Conservation (phyloP, 2,329 filamentous ascomycete species). For the Fusarium gaditjirri region DNA sequence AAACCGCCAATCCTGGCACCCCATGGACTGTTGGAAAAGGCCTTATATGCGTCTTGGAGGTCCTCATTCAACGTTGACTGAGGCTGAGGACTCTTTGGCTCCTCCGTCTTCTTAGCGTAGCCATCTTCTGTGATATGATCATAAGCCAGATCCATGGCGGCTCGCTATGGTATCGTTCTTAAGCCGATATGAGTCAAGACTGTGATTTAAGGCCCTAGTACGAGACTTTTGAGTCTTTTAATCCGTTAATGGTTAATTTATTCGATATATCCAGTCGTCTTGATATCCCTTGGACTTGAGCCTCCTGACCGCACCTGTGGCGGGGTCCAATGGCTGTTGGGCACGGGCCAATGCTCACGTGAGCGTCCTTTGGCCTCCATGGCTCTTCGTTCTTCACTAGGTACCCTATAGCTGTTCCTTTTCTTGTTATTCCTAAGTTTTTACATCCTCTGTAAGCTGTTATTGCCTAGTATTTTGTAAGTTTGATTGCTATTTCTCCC, state of each 20-base stretch:
- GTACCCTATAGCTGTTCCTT: not conserved
- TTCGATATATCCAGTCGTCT: constrained; percentile 28
- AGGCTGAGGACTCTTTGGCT: constrained; percentile 55
- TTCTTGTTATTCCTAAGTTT: not conserved
- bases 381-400: fast-evolving
- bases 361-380: not conserved
- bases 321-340: constrained; percentile 34
- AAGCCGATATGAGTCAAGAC: not conserved
- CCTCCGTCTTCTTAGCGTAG: constrained; percentile 65
- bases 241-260: constrained; percentile 13
- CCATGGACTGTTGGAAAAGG: constrained; percentile 92
- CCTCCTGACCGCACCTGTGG: constrained; percentile 39
- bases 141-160: constrained; percentile 91
- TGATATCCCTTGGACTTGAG: constrained; percentile 22
- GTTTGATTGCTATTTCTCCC: not conserved
- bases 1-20: constrained; percentile 88
- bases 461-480: too few species aligned
- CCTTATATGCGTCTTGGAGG: constrained; percentile 94
- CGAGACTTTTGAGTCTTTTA: not conserved
- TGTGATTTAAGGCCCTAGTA: not conserved
- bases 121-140: constrained; percentile 93
- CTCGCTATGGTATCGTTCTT: constrained; percentile 1
- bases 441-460: not conserved
- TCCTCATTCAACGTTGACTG: constrained; percentile 80
- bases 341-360: constrained; percentile 41